Percentiles rank a stretch among this genome's conserved stretches.
phyloP scores from a whole-genome alignment of 208 protist genomes.

The Leishmania braziliensis region DNA sequence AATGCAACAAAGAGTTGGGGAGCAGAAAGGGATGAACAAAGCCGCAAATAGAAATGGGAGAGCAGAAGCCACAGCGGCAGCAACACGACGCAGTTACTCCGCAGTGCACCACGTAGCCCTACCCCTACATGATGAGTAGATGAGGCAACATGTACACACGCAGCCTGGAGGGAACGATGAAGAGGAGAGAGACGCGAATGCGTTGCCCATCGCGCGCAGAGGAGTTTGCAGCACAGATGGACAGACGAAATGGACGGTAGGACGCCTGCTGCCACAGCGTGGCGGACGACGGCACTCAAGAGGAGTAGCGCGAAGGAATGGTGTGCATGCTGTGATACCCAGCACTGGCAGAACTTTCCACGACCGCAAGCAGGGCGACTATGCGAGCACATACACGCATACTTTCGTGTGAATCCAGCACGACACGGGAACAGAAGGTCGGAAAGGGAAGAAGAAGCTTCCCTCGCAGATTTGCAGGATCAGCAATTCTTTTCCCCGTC shows the following conservation, averaged over 20 bases:
- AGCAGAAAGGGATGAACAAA: not conserved
- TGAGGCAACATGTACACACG: not conserved
- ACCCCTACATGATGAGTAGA: not conserved
- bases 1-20: not conserved
- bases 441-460: not conserved
- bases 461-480: not conserved
- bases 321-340: not conserved
- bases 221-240: not conserved
- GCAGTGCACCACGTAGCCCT: not conserved
- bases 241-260: not conserved
- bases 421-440: not conserved
- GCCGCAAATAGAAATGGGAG: not conserved
- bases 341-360: not conserved
- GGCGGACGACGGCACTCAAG: not conserved
- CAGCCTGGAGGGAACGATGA: not conserved
- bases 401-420: not conserved
- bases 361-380: not conserved
- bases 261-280: not conserved
- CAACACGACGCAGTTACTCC: not conserved
- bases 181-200: not conserved
- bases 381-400: not conserved
- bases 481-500: slow-evolving; percentile 1
- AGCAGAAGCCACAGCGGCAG: not conserved
- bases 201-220: not conserved
- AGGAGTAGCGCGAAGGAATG: not conserved